A percentile compares a stretch with the other conserved stretches of the same genome.
Evolutionary conservation across 108 stramenopile genomes (phyloP).

Genomic region (Pelagomonas calceolata): DNA sequence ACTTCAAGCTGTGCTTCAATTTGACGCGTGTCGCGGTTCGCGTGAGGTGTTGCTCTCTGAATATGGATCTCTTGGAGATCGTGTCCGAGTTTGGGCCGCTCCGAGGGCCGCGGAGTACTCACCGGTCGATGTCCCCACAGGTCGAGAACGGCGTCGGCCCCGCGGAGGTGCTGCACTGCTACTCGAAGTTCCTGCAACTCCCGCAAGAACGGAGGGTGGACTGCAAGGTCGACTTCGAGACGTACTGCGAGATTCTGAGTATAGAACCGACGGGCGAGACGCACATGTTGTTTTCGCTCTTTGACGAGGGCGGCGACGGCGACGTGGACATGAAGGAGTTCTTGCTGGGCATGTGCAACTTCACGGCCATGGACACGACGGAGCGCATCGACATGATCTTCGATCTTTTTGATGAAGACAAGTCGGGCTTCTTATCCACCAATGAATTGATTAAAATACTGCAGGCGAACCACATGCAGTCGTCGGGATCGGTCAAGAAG

Average conservation of each 20-base stretch:
- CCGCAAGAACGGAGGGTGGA: conserved; percentile 7
- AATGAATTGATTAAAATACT: conserved; percentile 47
- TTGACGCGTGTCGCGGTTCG: no score
- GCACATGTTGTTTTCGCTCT: conserved; percentile 43
- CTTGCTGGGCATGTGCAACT: conserved; percentile 53
- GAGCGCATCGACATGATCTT: conserved; percentile 53
- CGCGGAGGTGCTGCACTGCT: conserved; percentile 6
- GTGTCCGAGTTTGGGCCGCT: no score
- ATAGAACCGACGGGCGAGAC: conserved; percentile 52
- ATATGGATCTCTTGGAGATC: no score
- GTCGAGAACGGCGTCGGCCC: conserved; percentile 19
- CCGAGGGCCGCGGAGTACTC: no score
- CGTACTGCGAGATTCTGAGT: conserved; percentile 38
- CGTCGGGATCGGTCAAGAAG: conserved; percentile 30
- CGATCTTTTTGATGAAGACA: conserved; percentile 58
- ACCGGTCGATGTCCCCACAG: no score
- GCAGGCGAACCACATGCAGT: conserved; percentile 47
- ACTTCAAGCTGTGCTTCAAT: no score
- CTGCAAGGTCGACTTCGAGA: conserved; percentile 26
- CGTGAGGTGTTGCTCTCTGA: no score
- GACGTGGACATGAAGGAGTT: conserved; percentile 43
- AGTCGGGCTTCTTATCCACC: conserved; percentile 35
- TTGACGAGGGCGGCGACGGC: conserved; percentile 22
- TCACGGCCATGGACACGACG: conserved; percentile 37
- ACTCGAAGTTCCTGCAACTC: conserved; percentile 1